Conservation (phyloP, 345 rosid genomes). For the Gossypium ekmanianum region DNA sequence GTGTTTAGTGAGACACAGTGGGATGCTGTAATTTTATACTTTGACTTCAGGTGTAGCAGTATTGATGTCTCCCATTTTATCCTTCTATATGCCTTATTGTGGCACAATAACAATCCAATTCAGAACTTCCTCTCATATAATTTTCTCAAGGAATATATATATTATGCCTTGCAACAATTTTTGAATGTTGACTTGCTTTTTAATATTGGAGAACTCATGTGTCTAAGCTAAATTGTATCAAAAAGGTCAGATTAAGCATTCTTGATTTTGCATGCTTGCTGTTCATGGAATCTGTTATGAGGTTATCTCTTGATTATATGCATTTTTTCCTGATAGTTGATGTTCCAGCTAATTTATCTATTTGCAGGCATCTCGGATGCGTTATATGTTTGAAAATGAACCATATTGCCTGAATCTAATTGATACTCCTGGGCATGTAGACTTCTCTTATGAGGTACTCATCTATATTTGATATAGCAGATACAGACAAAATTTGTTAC, state of each 20-base stretch:
- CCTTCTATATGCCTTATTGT: no score
- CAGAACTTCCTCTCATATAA: neutral
- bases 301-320: neutral
- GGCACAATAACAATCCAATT: neutral
- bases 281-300: neutral
- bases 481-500: neutral
- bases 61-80: no score
- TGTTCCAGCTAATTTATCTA: neutral
- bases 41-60: no score
- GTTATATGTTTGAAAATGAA: conserved; percentile 54
- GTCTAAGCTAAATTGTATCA: neutral
- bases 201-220: neutral
- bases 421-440: conserved; percentile 98
- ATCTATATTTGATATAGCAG: neutral
- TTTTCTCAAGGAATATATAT: neutral
- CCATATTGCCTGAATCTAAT: conserved; percentile 86
- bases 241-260: neutral
- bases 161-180: neutral
- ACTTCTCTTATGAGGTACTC: conserved; percentile 92
- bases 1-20: no score
- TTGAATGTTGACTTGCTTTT: neutral
- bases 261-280: neutral
- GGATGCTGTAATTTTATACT: no score
- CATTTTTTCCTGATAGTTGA: neutral
- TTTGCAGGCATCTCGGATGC: conserved; percentile 94